phyloP scores from a whole-genome alignment of 176 grass and related monocot genomes.

The Eremochloa ophiuroides region DNA sequence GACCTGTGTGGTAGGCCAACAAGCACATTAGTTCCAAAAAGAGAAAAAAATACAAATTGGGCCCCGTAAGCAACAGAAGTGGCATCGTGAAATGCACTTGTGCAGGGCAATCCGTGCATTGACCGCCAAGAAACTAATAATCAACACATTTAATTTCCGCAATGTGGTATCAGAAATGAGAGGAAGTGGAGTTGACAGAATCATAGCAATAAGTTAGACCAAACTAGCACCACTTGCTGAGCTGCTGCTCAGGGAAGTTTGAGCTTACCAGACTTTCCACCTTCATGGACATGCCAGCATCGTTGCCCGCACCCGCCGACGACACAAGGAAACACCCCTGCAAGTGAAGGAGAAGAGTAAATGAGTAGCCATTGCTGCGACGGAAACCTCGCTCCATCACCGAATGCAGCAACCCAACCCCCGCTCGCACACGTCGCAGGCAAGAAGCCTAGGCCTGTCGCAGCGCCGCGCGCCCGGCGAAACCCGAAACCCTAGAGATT shows the following conservation, averaged over 20 bases:
- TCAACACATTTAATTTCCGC: background rate
- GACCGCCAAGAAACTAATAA: background rate
- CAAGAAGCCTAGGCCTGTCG: background rate
- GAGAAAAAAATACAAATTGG: background rate
- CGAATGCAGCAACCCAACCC: background rate
- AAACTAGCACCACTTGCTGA: background rate
- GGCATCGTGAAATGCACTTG: background rate
- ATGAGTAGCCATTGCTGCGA: background rate
- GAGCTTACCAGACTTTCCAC: conserved; percentile 65
- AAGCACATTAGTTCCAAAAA: background rate
- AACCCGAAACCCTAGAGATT: background rate
- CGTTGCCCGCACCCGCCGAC: conserved; percentile 35
- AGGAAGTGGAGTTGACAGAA: background rate
- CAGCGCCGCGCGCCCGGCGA: background rate
- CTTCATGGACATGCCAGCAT: conserved; percentile 58
- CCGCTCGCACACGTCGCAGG: background rate
- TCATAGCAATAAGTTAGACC: background rate
- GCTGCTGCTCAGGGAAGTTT: conserved; percentile 4
- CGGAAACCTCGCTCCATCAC: background rate
- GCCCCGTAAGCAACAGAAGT: background rate
- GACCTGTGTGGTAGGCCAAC: conserved; percentile 39
- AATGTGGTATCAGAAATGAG: background rate
- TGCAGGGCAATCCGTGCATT: background rate
- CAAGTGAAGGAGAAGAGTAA: background rate
- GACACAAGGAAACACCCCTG: conserved; percentile 91